Base-by-base conservation (phyloP, 352 stramenopile genomes). In the Phytopythium mirpurense region DNA sequence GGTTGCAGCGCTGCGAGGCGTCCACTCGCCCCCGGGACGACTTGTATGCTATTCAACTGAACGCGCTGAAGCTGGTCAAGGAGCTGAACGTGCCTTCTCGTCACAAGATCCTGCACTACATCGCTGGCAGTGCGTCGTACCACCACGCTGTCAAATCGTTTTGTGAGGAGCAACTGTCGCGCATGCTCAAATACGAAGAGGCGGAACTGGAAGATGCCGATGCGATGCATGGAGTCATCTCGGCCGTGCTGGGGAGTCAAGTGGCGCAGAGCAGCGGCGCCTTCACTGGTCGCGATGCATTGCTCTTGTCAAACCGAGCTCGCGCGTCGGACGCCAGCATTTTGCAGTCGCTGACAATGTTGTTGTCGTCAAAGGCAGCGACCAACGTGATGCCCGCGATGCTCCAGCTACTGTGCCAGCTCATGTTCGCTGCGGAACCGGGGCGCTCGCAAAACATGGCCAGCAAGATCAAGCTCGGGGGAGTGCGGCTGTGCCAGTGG, bases 71-170 rank as follows among this genome's bases (percentile, higher is more conserved):
- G 50, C 72, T 93, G 50, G 58, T 88, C 5, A 88, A 88, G 57
- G 67, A 78, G 44, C 50, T 83, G 51, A 57, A 64, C 5, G 56
- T 76, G 10, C 53, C 72, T 0, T 70, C 55, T 9, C 67, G 59
- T 27, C 38, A 62, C 21, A 83, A 81, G 48, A 58, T 79, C 1
- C 54, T 72, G 19, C 59, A 86, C 37, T 90, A 82, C 56, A 38
- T 89, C 12, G 74, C 70, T 6, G 78, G 78, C 2, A 68, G 64
- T 44, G 76, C 78, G 24, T 88, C 80, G 5, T 76, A 74, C 40
- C 69, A 89, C 51, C 83, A 93, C 48, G 59, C 67, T 2, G 60
- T 93, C 52, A 87, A 88, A 52, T 65, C 68, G 9, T 90, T 86
- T 35, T 73, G 76, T 18, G 74, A 90, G 19, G 80, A 90, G 23